These are phyloP conservation scores for Apophysomyces variabilis DNA, from an alignment of 371 early-diverging fungal genomes.

Conservation along the genomic window DNA sequence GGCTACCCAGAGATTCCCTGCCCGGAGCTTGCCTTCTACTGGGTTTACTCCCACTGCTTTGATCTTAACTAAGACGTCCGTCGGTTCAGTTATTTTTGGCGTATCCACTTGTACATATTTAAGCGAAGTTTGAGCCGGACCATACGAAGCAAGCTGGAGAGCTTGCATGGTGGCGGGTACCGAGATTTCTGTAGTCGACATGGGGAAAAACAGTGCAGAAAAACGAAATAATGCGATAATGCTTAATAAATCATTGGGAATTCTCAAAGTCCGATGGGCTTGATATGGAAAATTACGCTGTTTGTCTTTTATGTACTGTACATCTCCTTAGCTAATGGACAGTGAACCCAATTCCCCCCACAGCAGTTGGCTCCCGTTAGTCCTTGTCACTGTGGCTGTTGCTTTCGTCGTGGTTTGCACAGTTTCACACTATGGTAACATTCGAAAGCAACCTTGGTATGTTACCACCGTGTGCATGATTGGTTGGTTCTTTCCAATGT, in stretches of 20 bases:
- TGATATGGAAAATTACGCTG: too few species aligned
- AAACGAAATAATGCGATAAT: too few species aligned
- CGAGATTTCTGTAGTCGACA: conserved; percentile 25
- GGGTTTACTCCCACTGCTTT: conserved; percentile 68
- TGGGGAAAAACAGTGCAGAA: conserved; percentile 5
- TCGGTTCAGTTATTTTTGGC: conserved; percentile 31
- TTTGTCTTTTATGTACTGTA: too few species aligned
- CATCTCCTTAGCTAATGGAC: neutral
- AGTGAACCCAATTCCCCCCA: neutral
- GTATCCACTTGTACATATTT: conserved; percentile 29
- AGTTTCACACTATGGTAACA: conserved; percentile 78
- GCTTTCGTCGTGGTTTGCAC: conserved; percentile 60
- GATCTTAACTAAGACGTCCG: conserved; percentile 59
- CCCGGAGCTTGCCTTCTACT: conserved; percentile 56
- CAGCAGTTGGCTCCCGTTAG: conserved; percentile 52
- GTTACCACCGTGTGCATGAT: conserved; percentile 65
- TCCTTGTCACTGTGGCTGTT: conserved; percentile 52
- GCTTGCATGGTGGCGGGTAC: conserved; percentile 48
- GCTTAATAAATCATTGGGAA: too few species aligned
- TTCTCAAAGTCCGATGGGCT: too few species aligned
- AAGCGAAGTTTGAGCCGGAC: conserved; percentile 33
- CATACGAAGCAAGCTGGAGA: conserved; percentile 37
- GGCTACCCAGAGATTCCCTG: conserved; percentile 28
- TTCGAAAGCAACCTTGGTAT: conserved; percentile 69
- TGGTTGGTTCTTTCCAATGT: conserved; percentile 90